These are phyloP conservation scores for Penicillium salamii DNA, from an alignment of 495 filamentous ascomycete genomes.

Conservation along the genomic window DNA sequence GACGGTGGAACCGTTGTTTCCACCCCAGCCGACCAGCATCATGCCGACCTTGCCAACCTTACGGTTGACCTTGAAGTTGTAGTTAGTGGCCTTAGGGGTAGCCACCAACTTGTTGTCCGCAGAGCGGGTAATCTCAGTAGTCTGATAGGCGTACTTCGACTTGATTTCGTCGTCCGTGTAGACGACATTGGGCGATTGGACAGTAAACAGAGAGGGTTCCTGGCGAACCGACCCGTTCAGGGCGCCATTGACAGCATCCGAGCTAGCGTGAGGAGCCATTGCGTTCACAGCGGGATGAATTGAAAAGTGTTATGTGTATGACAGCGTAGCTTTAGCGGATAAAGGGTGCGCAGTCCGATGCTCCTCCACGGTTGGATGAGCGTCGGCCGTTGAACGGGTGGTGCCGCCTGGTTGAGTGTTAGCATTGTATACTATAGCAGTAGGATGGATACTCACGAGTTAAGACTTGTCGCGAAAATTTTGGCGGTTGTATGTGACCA, in stretches of 20 bases:
- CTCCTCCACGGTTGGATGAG: conserved; percentile 81
- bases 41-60: conserved; percentile 89
- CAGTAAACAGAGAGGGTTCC: conserved; percentile 64
- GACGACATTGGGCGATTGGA: conserved; percentile 86
- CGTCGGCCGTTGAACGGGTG: conserved; percentile 98
- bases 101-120: conserved; percentile 78
- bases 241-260: conserved; percentile 58
- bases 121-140: conserved; percentile 71
- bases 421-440: conserved; percentile 3
- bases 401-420: conserved; percentile 63
- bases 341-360: conserved; percentile 72
- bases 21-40: conserved; percentile 98
- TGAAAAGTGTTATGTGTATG: conserved; percentile 12
- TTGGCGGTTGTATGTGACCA: conserved; percentile 48
- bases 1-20: conserved; percentile 97
- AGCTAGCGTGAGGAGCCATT: conserved; percentile 95
- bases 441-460: conserved; percentile 39
- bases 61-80: conserved; percentile 97
- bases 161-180: conserved; percentile 88
- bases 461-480: conserved; percentile 51
- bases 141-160: conserved; percentile 95
- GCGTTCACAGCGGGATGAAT: conserved; percentile 33
- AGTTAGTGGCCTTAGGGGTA: conserved; percentile 81
- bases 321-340: conserved; percentile 50
- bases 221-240: conserved; percentile 66